Conservation (phyloP, 2,329 filamentous ascomycete genomes). For the Pseudogymnoascus sp. region DNA sequence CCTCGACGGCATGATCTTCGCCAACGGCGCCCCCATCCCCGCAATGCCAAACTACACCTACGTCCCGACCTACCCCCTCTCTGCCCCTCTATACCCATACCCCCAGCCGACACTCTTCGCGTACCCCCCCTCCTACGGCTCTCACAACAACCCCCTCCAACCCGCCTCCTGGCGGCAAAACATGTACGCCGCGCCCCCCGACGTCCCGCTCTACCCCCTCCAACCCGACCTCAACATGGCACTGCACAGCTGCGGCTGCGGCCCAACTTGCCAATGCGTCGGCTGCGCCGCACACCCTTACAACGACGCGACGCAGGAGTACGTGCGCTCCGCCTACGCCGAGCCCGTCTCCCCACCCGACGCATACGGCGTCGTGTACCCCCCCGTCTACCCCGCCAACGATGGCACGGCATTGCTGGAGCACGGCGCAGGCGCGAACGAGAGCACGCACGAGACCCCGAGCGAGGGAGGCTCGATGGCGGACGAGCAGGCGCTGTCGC, state of each 20-base stretch:
- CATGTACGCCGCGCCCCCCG: conserved; percentile 29
- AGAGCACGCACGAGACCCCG: neutral
- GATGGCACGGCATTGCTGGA: conserved; percentile 37
- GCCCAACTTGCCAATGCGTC: conserved; percentile 57
- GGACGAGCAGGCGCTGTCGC: conserved; percentile 40
- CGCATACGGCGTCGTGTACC: conserved; percentile 22
- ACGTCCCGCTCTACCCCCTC: conserved; percentile 10
- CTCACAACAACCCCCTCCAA: conserved; percentile 45
- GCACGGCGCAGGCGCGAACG: conserved; percentile 21
- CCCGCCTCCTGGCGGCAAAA: conserved; percentile 45
- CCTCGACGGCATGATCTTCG: conserved; percentile 18
- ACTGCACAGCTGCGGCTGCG: conserved; percentile 50
- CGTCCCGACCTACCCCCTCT: neutral
- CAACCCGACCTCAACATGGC: conserved; percentile 27
- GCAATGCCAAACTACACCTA: conserved; percentile 14
- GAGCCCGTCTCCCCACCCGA: conserved; percentile 20
- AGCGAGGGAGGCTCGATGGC: neutral
- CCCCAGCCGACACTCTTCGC: conserved; percentile 40
- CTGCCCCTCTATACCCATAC: conserved; percentile 19
- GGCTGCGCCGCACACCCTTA: conserved; percentile 61
- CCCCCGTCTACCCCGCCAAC: conserved; percentile 26
- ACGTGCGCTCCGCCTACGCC: conserved; percentile 39
- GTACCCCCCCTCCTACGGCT: conserved; percentile 46
- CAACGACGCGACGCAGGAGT: conserved; percentile 52
- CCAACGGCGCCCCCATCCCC: conserved; percentile 14